These are phyloP conservation scores for Sporopachydermia cereana DNA, from an alignment of 1,139 yeast genomes.

Conservation along the genomic window DNA sequence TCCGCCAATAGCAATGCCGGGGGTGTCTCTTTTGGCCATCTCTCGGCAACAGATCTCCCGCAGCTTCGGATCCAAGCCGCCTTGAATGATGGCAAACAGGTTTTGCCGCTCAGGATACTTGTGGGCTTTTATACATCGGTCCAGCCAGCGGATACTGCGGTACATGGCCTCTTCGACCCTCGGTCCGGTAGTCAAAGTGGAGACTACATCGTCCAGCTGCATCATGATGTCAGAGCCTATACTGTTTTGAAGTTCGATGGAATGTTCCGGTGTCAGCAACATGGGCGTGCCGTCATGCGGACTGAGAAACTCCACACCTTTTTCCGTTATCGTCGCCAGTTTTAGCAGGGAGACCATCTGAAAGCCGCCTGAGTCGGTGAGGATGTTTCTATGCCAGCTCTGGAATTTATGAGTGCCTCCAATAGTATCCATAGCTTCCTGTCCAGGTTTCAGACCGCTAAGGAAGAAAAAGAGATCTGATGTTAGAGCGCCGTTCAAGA, in stretches of 20 bases:
- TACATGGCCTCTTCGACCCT: constrained; percentile 34
- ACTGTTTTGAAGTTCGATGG: constrained; percentile 30
- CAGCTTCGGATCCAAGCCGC: constrained; percentile 30
- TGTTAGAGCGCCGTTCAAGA: neutral
- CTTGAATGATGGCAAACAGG: constrained; percentile 33
- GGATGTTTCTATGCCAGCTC: constrained; percentile 30
- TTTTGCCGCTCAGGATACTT: constrained; percentile 31
- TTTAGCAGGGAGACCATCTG: constrained; percentile 35
- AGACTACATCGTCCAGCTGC: constrained; percentile 35
- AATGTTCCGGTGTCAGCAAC: constrained; percentile 35
- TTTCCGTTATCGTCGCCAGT: constrained; percentile 33
- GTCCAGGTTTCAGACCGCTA: constrained; percentile 31
- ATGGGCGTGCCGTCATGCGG: constrained; percentile 36
- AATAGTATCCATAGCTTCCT: constrained; percentile 27
- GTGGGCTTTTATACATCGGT: constrained; percentile 32
- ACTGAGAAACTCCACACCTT: constrained; percentile 31
- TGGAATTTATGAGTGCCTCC: constrained; percentile 35
- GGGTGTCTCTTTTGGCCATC: constrained; percentile 32
- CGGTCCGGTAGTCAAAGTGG: constrained; percentile 31
- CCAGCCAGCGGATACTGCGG: constrained; percentile 32
- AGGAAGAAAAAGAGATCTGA: neutral
- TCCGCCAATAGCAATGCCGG: constrained; percentile 37
- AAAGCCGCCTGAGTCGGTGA: constrained; percentile 34
- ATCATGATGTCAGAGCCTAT: constrained; percentile 35
- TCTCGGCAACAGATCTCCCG: constrained; percentile 29